Conservation (phyloP, 2,329 filamentous ascomycete genomes). For the Colletotrichum tamarilloi region DNA sequence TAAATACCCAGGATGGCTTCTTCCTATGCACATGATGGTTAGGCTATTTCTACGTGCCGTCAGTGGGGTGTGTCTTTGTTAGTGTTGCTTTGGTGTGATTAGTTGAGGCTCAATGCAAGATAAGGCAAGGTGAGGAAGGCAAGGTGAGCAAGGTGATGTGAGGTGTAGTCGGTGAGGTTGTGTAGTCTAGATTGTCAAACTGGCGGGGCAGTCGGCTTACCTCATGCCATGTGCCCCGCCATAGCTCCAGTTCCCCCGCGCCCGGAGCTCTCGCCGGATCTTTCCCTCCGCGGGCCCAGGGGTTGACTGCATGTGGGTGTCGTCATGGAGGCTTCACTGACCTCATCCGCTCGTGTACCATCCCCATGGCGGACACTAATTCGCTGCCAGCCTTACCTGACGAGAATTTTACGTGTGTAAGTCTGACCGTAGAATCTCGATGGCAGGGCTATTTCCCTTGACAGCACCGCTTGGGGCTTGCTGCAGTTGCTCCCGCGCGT, state of each 20-base stretch:
- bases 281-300: slow-evolving; percentile 1
- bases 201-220: neutral
- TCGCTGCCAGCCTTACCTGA: neutral
- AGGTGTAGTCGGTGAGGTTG: neutral
- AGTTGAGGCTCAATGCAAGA: neutral
- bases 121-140: neutral
- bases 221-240: neutral
- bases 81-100: neutral
- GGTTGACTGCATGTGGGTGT: slow-evolving; percentile 15
- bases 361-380: neutral
- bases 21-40: neutral
- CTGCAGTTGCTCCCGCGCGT: neutral
- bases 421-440: neutral
- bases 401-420: neutral
- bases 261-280: neutral
- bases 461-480: slow-evolving; percentile 2
- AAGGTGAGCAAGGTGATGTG: neutral
- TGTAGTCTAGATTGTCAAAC: neutral
- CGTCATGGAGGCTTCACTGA: slow-evolving; percentile 33
- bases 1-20: slow-evolving; percentile 17
- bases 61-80: neutral
- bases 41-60: neutral
- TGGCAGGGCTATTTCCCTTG: neutral
- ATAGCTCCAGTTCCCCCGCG: neutral
- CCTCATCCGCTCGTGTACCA: slow-evolving; percentile 18